Conservation (phyloP, 306 rosid genomes). For the Ormosia emarginata region DNA sequence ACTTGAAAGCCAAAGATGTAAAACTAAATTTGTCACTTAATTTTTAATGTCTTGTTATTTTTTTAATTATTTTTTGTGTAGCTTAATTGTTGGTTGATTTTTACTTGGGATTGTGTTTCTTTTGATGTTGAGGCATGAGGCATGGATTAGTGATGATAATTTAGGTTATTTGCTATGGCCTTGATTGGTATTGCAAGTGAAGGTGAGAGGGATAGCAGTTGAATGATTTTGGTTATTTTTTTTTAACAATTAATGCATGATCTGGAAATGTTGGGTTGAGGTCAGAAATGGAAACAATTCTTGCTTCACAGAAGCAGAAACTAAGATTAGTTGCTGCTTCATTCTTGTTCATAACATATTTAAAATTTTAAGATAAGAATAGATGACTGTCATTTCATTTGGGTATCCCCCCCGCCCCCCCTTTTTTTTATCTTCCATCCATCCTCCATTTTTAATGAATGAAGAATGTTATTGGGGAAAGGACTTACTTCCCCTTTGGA, state of each 20-base stretch:
- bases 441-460: too few species aligned
- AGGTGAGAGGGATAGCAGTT: background rate
- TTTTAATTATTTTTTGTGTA: background rate
- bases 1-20: conserved; percentile 1
- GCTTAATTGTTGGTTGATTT: background rate
- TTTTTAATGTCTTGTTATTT: background rate
- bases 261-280: background rate
- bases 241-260: too few species aligned
- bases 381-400: too few species aligned
- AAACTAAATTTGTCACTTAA: background rate
- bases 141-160: background rate
- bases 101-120: conserved; percentile 2
- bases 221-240: background rate
- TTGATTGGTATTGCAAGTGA: background rate
- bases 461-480: too few species aligned
- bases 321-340: background rate
- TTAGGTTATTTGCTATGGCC: background rate
- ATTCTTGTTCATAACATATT: too few species aligned
- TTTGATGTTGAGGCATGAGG: background rate
- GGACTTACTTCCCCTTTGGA: too few species aligned
- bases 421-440: too few species aligned
- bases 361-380: too few species aligned
- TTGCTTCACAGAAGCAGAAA: background rate
- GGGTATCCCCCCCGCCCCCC: too few species aligned
- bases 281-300: background rate